Evolutionary conservation across 148 eudicot species (phyloP).

Genomic region (Rhododendron griersonianum): DNA sequence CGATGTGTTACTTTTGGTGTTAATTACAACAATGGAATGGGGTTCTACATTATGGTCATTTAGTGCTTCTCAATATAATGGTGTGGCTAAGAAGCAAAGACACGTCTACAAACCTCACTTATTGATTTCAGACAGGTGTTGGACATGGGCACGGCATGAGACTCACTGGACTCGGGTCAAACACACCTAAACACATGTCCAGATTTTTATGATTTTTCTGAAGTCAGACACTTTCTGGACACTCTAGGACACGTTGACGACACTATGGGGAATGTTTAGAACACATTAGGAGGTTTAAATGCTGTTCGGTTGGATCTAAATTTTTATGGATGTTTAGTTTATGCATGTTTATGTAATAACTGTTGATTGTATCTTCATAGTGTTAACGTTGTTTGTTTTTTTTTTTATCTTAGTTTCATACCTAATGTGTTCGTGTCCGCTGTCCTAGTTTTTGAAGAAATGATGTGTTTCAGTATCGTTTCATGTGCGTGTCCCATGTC

Average conservation of each 20-base stretch:
- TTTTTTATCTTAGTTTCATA: not conserved
- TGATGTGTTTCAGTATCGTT: not conserved
- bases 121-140: not conserved
- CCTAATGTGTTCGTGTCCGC: not conserved
- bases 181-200: not conserved
- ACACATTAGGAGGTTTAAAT: not conserved
- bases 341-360: not conserved
- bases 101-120: not conserved
- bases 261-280: not conserved
- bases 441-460: not conserved
- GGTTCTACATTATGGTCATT: not conserved
- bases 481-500: not conserved
- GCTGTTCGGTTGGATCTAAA: not conserved
- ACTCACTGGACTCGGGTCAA: not conserved
- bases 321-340: not conserved
- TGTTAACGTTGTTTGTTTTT: not conserved
- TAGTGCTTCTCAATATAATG: not conserved
- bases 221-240: not conserved
- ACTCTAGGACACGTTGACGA: not conserved
- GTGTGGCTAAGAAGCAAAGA: not conserved
- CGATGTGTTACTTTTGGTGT: not conserved
- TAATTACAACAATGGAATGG: not conserved
- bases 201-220: not conserved
- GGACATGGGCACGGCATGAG: not conserved
- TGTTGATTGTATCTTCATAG: not conserved